These are phyloP conservation scores for Sclerotinia sclerotiorum DNA, from an alignment of 2,329 filamentous ascomycete genomes.

Conservation along the genomic window DNA sequence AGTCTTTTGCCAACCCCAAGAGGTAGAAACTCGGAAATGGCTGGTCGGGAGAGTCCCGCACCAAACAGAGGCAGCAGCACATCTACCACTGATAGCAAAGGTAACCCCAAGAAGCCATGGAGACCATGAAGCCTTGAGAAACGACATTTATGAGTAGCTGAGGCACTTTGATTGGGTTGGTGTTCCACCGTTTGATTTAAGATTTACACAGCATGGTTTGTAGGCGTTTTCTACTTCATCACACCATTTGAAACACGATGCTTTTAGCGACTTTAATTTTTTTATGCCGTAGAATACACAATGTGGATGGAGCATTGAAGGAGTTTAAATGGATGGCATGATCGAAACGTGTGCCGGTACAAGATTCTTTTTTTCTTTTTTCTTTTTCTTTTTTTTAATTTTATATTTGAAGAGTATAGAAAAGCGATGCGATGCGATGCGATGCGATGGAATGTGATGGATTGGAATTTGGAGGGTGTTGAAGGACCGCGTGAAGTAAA, in stretches of 20 bases:
- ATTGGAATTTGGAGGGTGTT: neutral
- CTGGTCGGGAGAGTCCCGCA: conserved; percentile 51
- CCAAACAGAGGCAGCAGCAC: conserved; percentile 40
- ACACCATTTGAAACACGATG: conserved; percentile 13
- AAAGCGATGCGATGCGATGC: neutral
- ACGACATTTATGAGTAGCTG: neutral
- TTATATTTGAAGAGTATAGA: conserved; percentile 12
- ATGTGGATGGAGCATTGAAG: conserved; percentile 15
- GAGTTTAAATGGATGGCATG: conserved; percentile 16
- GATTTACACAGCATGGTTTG: conserved; percentile 12
- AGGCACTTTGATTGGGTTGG: conserved; percentile 6
- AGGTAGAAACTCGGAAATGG: conserved; percentile 39
- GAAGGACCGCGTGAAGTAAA: neutral
- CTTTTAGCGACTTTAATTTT: conserved; percentile 22
- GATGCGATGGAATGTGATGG: conserved; percentile 5
- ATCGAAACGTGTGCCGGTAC: conserved; percentile 12
- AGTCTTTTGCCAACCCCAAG: conserved; percentile 54
- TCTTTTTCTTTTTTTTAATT: neutral
- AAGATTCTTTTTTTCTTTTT: neutral
- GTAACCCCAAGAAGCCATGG: conserved; percentile 35
- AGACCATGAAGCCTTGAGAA: conserved; percentile 23
- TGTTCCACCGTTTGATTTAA: conserved; percentile 9
- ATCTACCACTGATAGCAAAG: conserved; percentile 34
- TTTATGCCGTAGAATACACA: conserved; percentile 11
- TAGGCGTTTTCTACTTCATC: conserved; percentile 5